phyloP scores from a whole-genome alignment of 2,329 filamentous ascomycete genomes.

The Beauveria pseudobassiana region DNA sequence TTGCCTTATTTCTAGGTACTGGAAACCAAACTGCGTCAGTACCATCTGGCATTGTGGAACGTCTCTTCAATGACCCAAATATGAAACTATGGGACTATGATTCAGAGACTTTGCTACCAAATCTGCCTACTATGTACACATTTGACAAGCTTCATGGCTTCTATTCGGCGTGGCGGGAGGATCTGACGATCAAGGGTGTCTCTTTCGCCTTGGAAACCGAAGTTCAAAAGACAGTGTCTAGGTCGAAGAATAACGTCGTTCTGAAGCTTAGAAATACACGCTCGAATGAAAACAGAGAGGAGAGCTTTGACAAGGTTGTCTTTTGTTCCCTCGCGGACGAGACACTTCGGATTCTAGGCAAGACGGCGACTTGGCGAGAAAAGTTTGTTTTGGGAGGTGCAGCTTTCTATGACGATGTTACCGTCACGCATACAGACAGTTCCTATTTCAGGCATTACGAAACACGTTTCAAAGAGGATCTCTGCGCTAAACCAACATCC shows the following conservation, averaged over 20 bases:
- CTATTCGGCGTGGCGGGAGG: slow-evolving; percentile 51
- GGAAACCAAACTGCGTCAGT: slow-evolving; percentile 69
- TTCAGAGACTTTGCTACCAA: slow-evolving; percentile 44
- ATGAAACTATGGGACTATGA: slow-evolving; percentile 56
- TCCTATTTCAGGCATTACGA: slow-evolving; percentile 65
- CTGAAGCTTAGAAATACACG: slow-evolving; percentile 43
- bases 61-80: slow-evolving; percentile 50
- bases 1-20: slow-evolving; percentile 67
- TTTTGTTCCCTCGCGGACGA: slow-evolving; percentile 60
- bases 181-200: slow-evolving; percentile 47
- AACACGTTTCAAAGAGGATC: slow-evolving; percentile 45
- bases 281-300: slow-evolving; percentile 43
- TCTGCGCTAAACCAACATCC: slow-evolving; percentile 40
- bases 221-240: slow-evolving; percentile 42
- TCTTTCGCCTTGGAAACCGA: slow-evolving; percentile 49
- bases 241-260: slow-evolving; percentile 43
- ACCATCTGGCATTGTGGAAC: slow-evolving; percentile 58
- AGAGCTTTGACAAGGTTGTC: slow-evolving; percentile 59
- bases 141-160: slow-evolving; percentile 57
- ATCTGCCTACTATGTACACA: slow-evolving; percentile 58
- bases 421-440: slow-evolving; percentile 59
- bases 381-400: slow-evolving; percentile 62
- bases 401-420: slow-evolving; percentile 63
- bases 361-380: slow-evolving; percentile 52
- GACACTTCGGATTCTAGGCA: slow-evolving; percentile 51